A percentile compares a stretch with the other conserved stretches of the same genome.
phyloP scores from a whole-genome alignment of 345 rosid genomes.

The Moricandia moricandioides region DNA sequence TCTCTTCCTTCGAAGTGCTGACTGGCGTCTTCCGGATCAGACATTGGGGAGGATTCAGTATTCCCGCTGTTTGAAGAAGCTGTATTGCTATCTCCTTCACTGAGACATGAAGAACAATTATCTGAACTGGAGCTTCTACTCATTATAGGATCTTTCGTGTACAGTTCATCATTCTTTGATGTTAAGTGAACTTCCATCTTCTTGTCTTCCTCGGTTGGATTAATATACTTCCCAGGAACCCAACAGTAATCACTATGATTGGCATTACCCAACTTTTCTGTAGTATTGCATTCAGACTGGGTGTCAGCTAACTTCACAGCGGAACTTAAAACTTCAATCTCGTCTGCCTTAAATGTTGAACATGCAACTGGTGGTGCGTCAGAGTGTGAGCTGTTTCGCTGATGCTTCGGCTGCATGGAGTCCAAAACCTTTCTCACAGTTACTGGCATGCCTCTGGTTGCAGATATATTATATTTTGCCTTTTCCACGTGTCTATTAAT shows the following conservation, averaged over 20 bases:
- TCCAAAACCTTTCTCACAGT: conserved; percentile 73
- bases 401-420: conserved; percentile 62
- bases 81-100: conserved; percentile 80
- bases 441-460: conserved; percentile 40
- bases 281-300: conserved; percentile 39
- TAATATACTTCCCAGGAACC: conserved; percentile 28
- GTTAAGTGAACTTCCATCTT: conserved; percentile 39
- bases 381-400: conserved; percentile 62
- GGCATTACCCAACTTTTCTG: conserved; percentile 44
- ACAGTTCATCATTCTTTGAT: conserved; percentile 31
- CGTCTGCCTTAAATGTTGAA: conserved; percentile 37
- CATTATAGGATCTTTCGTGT: conserved; percentile 38
- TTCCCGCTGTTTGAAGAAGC: conserved; percentile 65
- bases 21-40: conserved; percentile 80
- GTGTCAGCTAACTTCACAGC: conserved; percentile 44
- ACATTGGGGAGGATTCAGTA: conserved; percentile 69
- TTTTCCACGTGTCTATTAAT: conserved; percentile 50
- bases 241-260: conserved; percentile 30
- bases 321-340: conserved; percentile 31
- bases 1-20: conserved; percentile 67
- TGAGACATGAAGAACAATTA: conserved; percentile 82
- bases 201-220: conserved; percentile 37
- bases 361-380: conserved; percentile 46
- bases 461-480: conserved; percentile 42
- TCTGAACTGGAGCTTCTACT: conserved; percentile 71